phyloP scores from a whole-genome alignment of 2,329 filamentous ascomycete species.

The Oidium heveae region DNA sequence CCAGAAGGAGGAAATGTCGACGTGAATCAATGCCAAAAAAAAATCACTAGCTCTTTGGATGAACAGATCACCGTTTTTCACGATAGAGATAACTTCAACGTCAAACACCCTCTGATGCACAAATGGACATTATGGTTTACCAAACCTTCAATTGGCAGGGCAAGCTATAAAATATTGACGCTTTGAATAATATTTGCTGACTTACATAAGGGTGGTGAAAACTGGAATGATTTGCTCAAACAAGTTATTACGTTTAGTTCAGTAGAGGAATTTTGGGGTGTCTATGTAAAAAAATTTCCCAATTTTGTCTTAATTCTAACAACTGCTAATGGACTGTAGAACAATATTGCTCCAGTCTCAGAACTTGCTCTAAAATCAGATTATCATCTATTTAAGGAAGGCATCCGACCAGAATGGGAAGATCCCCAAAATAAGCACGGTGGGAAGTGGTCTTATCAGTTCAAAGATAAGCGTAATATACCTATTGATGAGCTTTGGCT shows the following conservation, averaged over 20 bases:
- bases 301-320: neutral
- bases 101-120: slow-evolving; percentile 95
- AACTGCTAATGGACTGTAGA: slow-evolving; percentile 26
- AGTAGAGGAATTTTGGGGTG: slow-evolving; percentile 98
- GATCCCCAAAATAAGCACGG: slow-evolving; percentile 97
- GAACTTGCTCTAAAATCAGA: slow-evolving; percentile 94
- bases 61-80: slow-evolving; percentile 87
- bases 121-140: slow-evolving; percentile 99
- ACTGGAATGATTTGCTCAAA: slow-evolving; percentile 96
- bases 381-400: slow-evolving; percentile 97
- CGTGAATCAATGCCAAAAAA: slow-evolving; percentile 17
- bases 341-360: slow-evolving; percentile 93
- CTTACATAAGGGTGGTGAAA: slow-evolving; percentile 48
- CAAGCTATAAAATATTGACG: slow-evolving; percentile 16
- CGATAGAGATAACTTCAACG: slow-evolving; percentile 96
- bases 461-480: slow-evolving; percentile 82
- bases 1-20: slow-evolving; percentile 32
- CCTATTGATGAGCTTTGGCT: slow-evolving; percentile 93
- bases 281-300: slow-evolving; percentile 50
- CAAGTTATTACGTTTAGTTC: slow-evolving; percentile 97
- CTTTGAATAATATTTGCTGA: slow-evolving; percentile 7
- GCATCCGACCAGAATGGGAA: slow-evolving; percentile 95
- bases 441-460: slow-evolving; percentile 95
- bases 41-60: slow-evolving; percentile 16
- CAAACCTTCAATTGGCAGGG: slow-evolving; percentile 90